A percentile compares a stretch with the other conserved stretches of the same genome.
Conservation (phyloP, 164 flowering plant species). For the Warburgia ugandensis region DNA sequence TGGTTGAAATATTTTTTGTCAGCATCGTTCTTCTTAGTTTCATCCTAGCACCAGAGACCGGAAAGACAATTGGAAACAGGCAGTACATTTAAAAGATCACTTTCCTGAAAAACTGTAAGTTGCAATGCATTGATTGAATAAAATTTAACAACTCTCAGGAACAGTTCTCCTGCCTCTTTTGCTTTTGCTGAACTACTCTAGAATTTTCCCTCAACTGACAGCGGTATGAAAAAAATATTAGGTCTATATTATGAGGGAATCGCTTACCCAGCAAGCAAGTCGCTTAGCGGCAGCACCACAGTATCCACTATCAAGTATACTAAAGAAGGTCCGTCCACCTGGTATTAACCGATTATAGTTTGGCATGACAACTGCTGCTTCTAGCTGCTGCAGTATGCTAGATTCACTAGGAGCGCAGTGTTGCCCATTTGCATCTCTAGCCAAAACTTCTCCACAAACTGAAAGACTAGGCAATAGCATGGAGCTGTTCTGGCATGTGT, state of each 20-base stretch:
- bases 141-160: no score
- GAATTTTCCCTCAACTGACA: no score
- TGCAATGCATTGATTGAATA: no score
- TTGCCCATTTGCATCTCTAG: slow-evolving; percentile 58
- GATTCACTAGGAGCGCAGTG: slow-evolving; percentile 96
- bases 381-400: slow-evolving; percentile 85
- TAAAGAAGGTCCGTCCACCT: slow-evolving; percentile 60
- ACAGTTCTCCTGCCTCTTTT: no score
- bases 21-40: no score
- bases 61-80: no score
- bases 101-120: no score
- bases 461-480: slow-evolving; percentile 66
- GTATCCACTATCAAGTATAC: slow-evolving; percentile 54
- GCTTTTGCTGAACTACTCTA: no score
- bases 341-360: slow-evolving; percentile 88
- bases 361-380: slow-evolving; percentile 91
- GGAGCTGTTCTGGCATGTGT: slow-evolving; percentile 93
- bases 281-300: slow-evolving; percentile 89
- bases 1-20: no score
- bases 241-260: not conserved
- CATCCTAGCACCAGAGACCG: no score
- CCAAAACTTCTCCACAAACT: slow-evolving; percentile 68
- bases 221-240: no score
- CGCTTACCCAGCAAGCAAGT: slow-evolving; percentile 95
- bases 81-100: no score